These are phyloP conservation scores for Neohortaea acidophila DNA, from an alignment of 495 filamentous ascomycete species.

Conservation along the genomic window DNA sequence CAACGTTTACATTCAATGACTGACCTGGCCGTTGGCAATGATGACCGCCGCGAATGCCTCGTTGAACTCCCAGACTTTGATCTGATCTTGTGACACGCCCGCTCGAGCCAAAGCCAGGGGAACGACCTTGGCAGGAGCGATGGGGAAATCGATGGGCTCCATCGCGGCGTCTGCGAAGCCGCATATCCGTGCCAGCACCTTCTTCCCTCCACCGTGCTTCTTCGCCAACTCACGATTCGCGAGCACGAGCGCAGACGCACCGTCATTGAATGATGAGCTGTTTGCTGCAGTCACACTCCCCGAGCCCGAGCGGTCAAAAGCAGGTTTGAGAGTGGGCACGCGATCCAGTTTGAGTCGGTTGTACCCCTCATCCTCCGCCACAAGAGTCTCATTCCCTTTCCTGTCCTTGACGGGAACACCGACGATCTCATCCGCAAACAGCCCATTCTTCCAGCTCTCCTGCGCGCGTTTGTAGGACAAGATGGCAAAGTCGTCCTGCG, in stretches of 20 bases:
- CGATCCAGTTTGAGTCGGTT: slow-evolving; percentile 72
- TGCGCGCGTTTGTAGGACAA: slow-evolving; percentile 75
- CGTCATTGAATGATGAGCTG: slow-evolving; percentile 83
- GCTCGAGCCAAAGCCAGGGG: slow-evolving; percentile 78
- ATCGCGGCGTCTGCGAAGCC: slow-evolving; percentile 79
- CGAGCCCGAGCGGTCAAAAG: slow-evolving; percentile 66
- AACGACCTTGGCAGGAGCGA: slow-evolving; percentile 84
- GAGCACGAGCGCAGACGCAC: slow-evolving; percentile 79
- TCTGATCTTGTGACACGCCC: slow-evolving; percentile 74
- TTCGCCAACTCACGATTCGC: slow-evolving; percentile 60
- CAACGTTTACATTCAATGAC: background rate
- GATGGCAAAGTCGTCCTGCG: slow-evolving; percentile 84
- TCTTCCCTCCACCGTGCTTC: slow-evolving; percentile 53
- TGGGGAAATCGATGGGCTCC: slow-evolving; percentile 88
- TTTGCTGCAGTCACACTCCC: slow-evolving; percentile 94
- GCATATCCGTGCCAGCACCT: slow-evolving; percentile 72
- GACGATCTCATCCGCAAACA: slow-evolving; percentile 74
- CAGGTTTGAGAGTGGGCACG: slow-evolving; percentile 72
- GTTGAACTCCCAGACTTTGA: slow-evolving; percentile 94
- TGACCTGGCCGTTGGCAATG: slow-evolving; percentile 79
- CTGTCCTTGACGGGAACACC: slow-evolving; percentile 69
- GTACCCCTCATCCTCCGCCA: slow-evolving; percentile 77
- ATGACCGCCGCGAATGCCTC: slow-evolving; percentile 95
- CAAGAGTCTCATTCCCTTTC: slow-evolving; percentile 67
- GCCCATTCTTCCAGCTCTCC: slow-evolving; percentile 65